Base-by-base conservation (phyloP, 1,284 basidiomycete genomes). In the Rhodotorula sp. region DNA sequence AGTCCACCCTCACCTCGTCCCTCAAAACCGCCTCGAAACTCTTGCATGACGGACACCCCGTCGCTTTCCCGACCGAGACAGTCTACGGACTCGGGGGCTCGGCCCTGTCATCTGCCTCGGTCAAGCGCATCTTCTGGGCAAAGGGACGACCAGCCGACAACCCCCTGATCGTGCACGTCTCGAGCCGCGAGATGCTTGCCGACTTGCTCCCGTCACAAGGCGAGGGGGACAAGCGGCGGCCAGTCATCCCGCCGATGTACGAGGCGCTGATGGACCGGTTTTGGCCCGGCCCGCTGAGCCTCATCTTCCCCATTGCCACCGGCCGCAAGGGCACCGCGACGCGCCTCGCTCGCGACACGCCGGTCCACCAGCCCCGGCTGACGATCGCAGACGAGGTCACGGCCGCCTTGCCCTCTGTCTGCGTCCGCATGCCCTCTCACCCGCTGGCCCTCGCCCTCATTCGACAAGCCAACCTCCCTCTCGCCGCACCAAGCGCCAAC, bases 11-110 rank as follows among this genome's bases (percentile, higher is more conserved):
- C 36, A 32, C n/a, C 7, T 19, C 47, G 5, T 74, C 72, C 20
- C 64, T 74, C 62, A n/a, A 47, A 3, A 66, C 57, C 9, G 73
- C 73, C 22, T 55, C 70, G 22, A 20, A 48, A 17, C 59, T 74
- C 49, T 61, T 74, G 4, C 70, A 59, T 15, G 34, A 36, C 0
- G 74, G 77, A 2, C 68, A 79, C 46, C 79, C 82, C 22, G 91
- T 99, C 52, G 94, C 90, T 0, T 93, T 99, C 77, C 95, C 96
- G 0, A 98, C 96, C 39, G 96, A 99, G 81, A 99, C 96, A 0
- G 96, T 99, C 30, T 99, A 99, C 80, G 96, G 96, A 1, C 87
- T 99, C 7, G 96, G 92, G 30, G 96, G 92, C 0, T 84, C 89
- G 49, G 94, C 94, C 0, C 82, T 94, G 51, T 78, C 80, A 48